phyloP scores from a whole-genome alignment of 371 early-diverging fungal species.

The Mucor racemosus region DNA sequence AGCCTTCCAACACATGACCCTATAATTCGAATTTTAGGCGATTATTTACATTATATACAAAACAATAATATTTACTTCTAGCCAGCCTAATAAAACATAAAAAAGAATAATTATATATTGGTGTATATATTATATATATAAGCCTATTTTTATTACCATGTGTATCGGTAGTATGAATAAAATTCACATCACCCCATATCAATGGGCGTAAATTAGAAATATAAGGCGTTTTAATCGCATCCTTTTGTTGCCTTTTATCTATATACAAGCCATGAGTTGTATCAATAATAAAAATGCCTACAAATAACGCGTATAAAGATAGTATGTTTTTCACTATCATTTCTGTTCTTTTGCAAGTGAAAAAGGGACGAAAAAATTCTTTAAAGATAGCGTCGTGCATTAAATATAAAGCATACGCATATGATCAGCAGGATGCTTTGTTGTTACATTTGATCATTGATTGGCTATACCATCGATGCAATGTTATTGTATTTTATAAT shows the following conservation, averaged over 20 bases:
- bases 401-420: not conserved
- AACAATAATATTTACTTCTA: constrained; percentile 29
- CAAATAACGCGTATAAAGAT: not conserved
- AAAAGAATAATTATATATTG: not conserved
- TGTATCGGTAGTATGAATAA: constrained; percentile 57
- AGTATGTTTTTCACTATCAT: not conserved
- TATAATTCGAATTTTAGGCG: constrained; percentile 1
- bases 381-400: not conserved
- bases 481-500: not conserved
- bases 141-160: constrained; percentile 29
- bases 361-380: not conserved
- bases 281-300: not conserved
- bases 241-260: constrained; percentile 16
- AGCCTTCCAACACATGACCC: constrained; percentile 48
- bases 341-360: not conserved
- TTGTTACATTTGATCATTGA: not conserved
- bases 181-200: constrained; percentile 57
- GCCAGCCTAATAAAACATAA: constrained; percentile 39
- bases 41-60: not conserved
- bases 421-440: not conserved
- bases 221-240: constrained; percentile 12
- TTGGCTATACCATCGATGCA: not conserved
- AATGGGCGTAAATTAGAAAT: constrained; percentile 30
- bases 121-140: not conserved
- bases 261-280: not conserved